phyloP scores from a whole-genome alignment of 1,139 yeast genomes.

The Taphrina pruni region DNA sequence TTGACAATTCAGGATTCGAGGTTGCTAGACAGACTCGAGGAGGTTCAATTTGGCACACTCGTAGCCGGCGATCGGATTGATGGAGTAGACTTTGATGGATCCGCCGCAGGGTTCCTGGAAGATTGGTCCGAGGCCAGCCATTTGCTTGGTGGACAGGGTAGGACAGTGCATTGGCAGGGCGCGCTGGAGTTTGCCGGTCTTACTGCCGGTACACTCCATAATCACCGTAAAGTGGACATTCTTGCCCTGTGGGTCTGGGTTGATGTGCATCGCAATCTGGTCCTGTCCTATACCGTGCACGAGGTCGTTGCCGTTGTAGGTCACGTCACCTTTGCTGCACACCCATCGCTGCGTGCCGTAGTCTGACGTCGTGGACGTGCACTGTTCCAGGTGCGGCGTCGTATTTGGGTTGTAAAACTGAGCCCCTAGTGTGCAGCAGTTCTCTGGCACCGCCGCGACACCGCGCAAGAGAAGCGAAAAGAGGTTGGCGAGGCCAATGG shows the following conservation, averaged over 20 bases:
- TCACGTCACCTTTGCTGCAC: constrained; percentile 7
- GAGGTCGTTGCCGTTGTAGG: constrained; percentile 9
- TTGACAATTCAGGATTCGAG: too few relatives aligned
- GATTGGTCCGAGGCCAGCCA: constrained; percentile 20
- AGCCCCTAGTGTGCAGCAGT: constrained; percentile 16
- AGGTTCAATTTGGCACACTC: constrained; percentile 6
- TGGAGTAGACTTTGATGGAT: constrained; percentile 2
- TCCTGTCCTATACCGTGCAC: neutral
- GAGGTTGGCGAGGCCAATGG: neutral
- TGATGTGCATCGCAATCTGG: constrained; percentile 10
- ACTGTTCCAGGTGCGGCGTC: neutral
- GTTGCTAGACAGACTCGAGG: neutral
- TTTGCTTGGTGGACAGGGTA: constrained; percentile 2
- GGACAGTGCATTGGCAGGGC: constrained; percentile 16
- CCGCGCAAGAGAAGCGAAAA: neutral
- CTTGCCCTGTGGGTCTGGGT: constrained; percentile 4
- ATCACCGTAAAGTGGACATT: constrained; percentile 13
- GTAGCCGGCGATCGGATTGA: constrained; percentile 4
- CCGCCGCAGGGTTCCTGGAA: constrained; percentile 8
- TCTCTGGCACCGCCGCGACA: constrained; percentile 7
- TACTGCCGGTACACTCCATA: constrained; percentile 15
- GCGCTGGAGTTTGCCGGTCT: constrained; percentile 2
- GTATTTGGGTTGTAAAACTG: neutral
- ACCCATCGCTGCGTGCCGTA: constrained; percentile 10
- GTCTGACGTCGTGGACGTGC: neutral